Conservation (phyloP, 495 filamentous ascomycete species). For the Jackrogersella multiformis region DNA sequence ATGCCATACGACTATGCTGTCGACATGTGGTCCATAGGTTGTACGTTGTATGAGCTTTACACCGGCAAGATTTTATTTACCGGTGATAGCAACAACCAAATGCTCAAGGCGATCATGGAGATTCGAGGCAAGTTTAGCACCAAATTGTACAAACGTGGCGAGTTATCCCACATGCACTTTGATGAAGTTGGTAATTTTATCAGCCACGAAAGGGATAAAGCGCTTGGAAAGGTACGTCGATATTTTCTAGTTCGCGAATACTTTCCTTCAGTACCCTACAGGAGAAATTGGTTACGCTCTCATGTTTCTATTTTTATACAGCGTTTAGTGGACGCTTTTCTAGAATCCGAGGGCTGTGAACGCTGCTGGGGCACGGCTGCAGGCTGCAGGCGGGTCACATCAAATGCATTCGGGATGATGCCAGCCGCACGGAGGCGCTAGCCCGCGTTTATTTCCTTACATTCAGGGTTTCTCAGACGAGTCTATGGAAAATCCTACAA, state of each 20-base stretch:
- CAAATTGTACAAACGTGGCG: conserved; percentile 83
- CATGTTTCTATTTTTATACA: conserved; percentile 36
- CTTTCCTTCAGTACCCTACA: conserved; percentile 1
- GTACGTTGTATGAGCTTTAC: conserved; percentile 95
- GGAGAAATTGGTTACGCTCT: conserved; percentile 3
- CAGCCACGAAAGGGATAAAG: conserved; percentile 84
- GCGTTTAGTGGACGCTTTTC: conserved; percentile 26
- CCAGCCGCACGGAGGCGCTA: conserved; percentile 26
- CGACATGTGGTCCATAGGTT: conserved; percentile 97
- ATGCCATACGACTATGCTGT: conserved; percentile 93
- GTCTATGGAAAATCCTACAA: conserved; percentile 23
- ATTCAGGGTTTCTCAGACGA: conserved; percentile 1
- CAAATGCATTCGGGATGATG: conserved; percentile 24
- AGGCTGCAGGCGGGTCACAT: conserved; percentile 35
- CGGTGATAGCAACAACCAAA: conserved; percentile 95
- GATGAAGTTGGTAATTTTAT: conserved; percentile 87
- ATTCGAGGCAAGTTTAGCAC: conserved; percentile 91
- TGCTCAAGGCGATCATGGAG: conserved; percentile 95
- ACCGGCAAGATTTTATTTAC: conserved; percentile 97
- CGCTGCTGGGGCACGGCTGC: conserved; percentile 17
- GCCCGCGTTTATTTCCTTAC: not conserved
- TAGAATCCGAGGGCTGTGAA: not conserved
- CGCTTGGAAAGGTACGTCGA: conserved; percentile 75
- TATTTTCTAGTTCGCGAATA: conserved; percentile 28
- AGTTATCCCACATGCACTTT: conserved; percentile 79